Conservation (phyloP, 352 stramenopile species). For the Globisporangium nagaii region DNA sequence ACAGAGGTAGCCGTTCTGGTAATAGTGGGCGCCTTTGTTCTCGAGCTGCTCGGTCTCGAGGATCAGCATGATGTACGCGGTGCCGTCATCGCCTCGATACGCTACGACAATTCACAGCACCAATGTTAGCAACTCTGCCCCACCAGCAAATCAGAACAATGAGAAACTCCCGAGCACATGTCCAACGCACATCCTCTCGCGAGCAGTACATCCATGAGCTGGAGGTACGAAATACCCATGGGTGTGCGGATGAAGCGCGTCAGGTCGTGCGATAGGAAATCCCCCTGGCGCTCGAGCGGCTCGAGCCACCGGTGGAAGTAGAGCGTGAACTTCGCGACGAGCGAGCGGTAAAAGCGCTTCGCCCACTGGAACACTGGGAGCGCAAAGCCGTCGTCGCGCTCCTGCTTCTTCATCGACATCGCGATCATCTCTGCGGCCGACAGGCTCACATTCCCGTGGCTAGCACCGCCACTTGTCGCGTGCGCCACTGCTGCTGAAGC, state of each 20-base stretch:
- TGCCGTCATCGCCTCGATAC: slow-evolving; percentile 40
- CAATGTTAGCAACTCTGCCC: too few relatives aligned
- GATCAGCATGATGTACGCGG: slow-evolving; percentile 60
- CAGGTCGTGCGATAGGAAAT: slow-evolving; percentile 59
- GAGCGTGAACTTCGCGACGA: slow-evolving; percentile 80
- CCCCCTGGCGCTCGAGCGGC: slow-evolving; percentile 55
- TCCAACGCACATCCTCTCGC: slow-evolving; percentile 48
- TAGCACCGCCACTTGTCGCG: slow-evolving; percentile 12
- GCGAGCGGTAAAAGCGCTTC: slow-evolving; percentile 74
- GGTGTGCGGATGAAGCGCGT: slow-evolving; percentile 69
- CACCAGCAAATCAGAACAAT: too few relatives aligned
- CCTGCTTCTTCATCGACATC: slow-evolving; percentile 63
- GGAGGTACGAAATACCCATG: slow-evolving; percentile 75
- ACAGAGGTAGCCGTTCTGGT: slow-evolving; percentile 72
- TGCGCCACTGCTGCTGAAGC: not conserved
- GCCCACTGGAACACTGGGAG: slow-evolving; percentile 81
- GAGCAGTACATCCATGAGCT: slow-evolving; percentile 76
- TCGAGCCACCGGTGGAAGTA: slow-evolving; percentile 81
- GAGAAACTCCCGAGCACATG: too few relatives aligned
- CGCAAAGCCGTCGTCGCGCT: slow-evolving; percentile 72
- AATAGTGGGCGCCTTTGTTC: slow-evolving; percentile 73
- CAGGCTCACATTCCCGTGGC: slow-evolving; percentile 34
- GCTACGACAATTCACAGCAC: slow-evolving; percentile 24
- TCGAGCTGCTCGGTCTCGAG: slow-evolving; percentile 72
- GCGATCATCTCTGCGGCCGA: slow-evolving; percentile 78